Conservation (phyloP, 1,284 basidiomycete genomes). For the Ustilago shanxiensis region DNA sequence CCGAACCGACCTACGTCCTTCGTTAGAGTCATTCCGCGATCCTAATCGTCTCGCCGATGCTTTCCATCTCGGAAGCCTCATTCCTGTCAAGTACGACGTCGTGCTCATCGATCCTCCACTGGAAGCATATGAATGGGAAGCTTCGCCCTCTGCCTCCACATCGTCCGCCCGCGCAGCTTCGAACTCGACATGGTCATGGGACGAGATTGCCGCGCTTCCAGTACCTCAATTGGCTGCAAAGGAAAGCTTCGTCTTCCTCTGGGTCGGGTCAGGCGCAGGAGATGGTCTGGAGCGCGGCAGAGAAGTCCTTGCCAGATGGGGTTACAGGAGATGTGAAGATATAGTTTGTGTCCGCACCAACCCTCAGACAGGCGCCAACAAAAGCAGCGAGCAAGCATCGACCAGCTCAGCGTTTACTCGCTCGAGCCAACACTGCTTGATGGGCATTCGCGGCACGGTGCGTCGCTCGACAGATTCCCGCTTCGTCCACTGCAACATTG, state of each 20-base stretch:
- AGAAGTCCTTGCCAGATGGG: slow-evolving; percentile 92
- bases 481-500: slow-evolving; percentile 98
- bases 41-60: slow-evolving; percentile 15
- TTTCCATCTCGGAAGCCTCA: slow-evolving; percentile 57
- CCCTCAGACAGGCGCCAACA: slow-evolving; percentile 71
- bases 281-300: slow-evolving; percentile 92
- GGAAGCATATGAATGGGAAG: slow-evolving; percentile 65
- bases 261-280: slow-evolving; percentile 91
- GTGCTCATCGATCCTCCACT: slow-evolving; percentile 93
- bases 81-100: slow-evolving; percentile 85
- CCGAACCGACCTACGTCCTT: slow-evolving; percentile 50
- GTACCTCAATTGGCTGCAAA: slow-evolving; percentile 87
- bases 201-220: slow-evolving; percentile 82
- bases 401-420: slow-evolving; percentile 53
- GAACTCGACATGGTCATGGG: slow-evolving; percentile 78
- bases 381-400: slow-evolving; percentile 12
- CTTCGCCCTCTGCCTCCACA: slow-evolving; percentile 23
- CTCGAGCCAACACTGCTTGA: slow-evolving; percentile 83
- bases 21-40: slow-evolving; percentile 32
- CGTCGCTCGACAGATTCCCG: slow-evolving; percentile 90
- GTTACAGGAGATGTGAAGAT: slow-evolving; percentile 94
- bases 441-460: slow-evolving; percentile 98
- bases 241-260: slow-evolving; percentile 86
- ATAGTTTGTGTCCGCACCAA: slow-evolving; percentile 98
- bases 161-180: not conserved